Base-by-base conservation (phyloP, 2,329 filamentous ascomycete genomes). In the Plectosphaerella plurivora region DNA sequence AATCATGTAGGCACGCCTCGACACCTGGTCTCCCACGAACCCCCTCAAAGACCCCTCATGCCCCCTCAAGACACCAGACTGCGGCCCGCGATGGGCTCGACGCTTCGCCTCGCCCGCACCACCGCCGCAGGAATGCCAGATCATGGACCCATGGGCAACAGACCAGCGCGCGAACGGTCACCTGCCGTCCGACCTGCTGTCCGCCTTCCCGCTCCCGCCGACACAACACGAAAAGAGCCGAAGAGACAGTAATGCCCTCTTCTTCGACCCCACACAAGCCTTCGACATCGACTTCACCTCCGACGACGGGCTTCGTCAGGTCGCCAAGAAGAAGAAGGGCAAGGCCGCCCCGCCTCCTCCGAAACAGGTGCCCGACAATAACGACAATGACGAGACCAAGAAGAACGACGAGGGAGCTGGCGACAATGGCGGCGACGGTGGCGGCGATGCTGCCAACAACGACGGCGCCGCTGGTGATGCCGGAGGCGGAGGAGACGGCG, bases 251-350 rank as follows among this genome's bases (percentile, higher is more conserved):
- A 60, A 68, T 55, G 65, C 67, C 60, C 60, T 81, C 6, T 68
- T 83, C 35, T 57, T 58, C 41, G 76, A 81, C 57, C 77, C 76
- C n/a, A 69, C 64, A 37, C 67, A 70, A 59, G 64, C 69, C 39
- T 62, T 70, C 18, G 67, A 72, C 28, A 69, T 89, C 49, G 84
- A 89, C 61, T 81, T 88, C 53, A 71, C 72, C 20, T 80, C 75
- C 24, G 68, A 76, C 50, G 72, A 80, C 42, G 78, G 74, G 47
- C 82, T 75, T 68, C 72, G 74, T 49, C 77, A 86, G 61, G 76
- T 74, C 37, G 76, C 70, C 3, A 77, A 79, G 58, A 81, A 79
- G 65, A 83, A 78, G 65, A 87, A 86, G 67, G 75, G 69, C 33
- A 75, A 76, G 55, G 65, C 72, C 28, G 68, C 73, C 1, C 63